A percentile compares a stretch with the other conserved stretches of the same genome.
These are phyloP conservation scores for Vararia minispora DNA, from an alignment of 768 basidiomycete genomes.

Conservation along the genomic window DNA sequence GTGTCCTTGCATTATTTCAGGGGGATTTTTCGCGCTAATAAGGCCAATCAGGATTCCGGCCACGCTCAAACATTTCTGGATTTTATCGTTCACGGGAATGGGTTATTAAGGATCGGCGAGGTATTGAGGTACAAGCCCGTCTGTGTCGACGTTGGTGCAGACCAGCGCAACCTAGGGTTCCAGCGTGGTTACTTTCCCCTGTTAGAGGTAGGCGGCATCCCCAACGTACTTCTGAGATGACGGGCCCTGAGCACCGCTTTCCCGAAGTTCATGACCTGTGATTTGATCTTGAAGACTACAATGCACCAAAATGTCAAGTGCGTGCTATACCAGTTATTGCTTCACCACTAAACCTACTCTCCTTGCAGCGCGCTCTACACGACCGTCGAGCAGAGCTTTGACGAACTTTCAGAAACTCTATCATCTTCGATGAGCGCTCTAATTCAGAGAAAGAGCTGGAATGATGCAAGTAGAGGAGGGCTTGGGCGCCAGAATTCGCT, in stretches of 20 bases:
- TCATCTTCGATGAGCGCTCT: constrained; percentile 16
- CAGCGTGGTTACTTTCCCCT: constrained; percentile 23
- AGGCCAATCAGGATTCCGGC: constrained; percentile 18
- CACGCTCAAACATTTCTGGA: constrained; percentile 21
- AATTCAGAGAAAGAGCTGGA: constrained; percentile 17
- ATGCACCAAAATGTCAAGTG: constrained; percentile 22
- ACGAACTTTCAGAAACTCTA: constrained; percentile 13
- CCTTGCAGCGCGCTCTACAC: constrained; percentile 13
- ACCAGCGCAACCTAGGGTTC: constrained; percentile 17
- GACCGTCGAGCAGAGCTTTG: constrained; percentile 20
- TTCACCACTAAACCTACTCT: not conserved
- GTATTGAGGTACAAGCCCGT: constrained; percentile 19
- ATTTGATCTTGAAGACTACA: constrained; percentile 20
- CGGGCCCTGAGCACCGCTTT: not conserved
- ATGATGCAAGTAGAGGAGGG: constrained; percentile 12
- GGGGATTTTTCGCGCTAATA: too few species aligned
- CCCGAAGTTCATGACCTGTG: constrained; percentile 21
- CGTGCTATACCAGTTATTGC: not conserved
- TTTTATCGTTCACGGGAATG: constrained; percentile 16
- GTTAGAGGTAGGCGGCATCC: constrained; percentile 15
- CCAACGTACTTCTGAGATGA: too few species aligned
- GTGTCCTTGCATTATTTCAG: too few species aligned
- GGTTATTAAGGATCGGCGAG: constrained; percentile 20
- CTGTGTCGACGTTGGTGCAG: constrained; percentile 8
- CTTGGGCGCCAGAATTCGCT: constrained; percentile 14